Conservation (phyloP, 495 filamentous ascomycete species). For the Pseudotulostoma volvatum region DNA sequence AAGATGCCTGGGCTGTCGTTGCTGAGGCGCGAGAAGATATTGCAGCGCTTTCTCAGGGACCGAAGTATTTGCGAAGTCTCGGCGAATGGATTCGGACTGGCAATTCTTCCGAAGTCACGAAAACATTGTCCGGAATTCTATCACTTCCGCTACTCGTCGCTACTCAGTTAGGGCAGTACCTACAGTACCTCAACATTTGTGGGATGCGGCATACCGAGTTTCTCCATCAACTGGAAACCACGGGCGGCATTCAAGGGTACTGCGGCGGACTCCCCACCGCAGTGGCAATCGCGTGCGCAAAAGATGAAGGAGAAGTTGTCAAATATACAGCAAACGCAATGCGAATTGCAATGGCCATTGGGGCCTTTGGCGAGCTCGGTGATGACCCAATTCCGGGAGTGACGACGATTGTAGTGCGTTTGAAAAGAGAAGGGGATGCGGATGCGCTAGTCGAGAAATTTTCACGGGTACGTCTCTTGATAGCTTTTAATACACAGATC, state of each 20-base stretch:
- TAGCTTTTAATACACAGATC: neutral
- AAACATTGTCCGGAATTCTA: slow-evolving; percentile 16
- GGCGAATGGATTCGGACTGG: slow-evolving; percentile 8
- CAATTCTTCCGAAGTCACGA: slow-evolving; percentile 5
- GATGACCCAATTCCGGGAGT: slow-evolving; percentile 9
- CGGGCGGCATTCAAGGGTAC: slow-evolving; percentile 16
- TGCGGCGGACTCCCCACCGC: slow-evolving; percentile 30
- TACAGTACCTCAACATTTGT: slow-evolving; percentile 15
- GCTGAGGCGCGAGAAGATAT: slow-evolving; percentile 4
- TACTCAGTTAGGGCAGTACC: slow-evolving; percentile 19
- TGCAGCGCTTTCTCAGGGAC: slow-evolving; percentile 8
- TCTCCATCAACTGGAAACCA: slow-evolving; percentile 6
- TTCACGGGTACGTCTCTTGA: slow-evolving; percentile 6
- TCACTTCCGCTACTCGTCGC: slow-evolving; percentile 15
- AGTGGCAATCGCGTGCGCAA: slow-evolving; percentile 18
- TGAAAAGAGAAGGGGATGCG: slow-evolving; percentile 6
- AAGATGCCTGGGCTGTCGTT: slow-evolving; percentile 7
- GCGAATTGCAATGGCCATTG: slow-evolving; percentile 21
- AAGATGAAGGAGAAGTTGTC: slow-evolving; percentile 10
- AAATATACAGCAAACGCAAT: slow-evolving; percentile 23
- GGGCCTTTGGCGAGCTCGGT: slow-evolving; percentile 26
- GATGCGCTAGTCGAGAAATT: slow-evolving; percentile 7
- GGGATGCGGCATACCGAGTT: slow-evolving; percentile 13
- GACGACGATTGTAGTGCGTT: no score
- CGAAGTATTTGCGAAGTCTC: slow-evolving; percentile 4